phyloP scores from a whole-genome alignment of 192 early-diverging fungal genomes.

The Coemansia sp. region DNA sequence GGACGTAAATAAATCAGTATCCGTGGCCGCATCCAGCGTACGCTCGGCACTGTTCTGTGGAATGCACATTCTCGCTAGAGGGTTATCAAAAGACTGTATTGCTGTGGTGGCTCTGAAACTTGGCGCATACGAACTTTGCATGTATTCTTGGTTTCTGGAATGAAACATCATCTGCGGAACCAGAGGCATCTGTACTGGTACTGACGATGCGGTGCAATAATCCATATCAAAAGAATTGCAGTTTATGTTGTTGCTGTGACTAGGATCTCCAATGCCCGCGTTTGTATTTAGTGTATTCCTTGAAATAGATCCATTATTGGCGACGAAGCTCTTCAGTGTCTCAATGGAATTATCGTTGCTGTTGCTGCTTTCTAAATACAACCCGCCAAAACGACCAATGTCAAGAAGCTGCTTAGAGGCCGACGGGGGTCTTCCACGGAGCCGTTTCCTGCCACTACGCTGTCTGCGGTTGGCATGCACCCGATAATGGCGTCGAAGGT shows the following conservation, averaged over 20 bases:
- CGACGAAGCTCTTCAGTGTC: not conserved
- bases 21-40: not conserved
- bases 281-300: not conserved
- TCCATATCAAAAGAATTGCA: not conserved
- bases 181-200: not conserved
- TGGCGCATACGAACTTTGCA: slow-evolving; percentile 8
- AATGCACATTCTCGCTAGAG: not conserved
- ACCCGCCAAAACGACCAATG: not conserved
- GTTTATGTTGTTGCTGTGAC: not conserved
- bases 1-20: not conserved
- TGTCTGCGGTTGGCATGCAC: slow-evolving; percentile 29
- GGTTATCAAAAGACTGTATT: not conserved
- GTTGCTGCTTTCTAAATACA: not conserved
- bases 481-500: slow-evolving; percentile 68
- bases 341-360: not conserved
- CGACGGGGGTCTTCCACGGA: not conserved
- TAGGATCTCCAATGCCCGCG: not conserved
- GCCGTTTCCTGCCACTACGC: slow-evolving; percentile 1
- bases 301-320: not conserved
- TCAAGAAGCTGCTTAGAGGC: not conserved
- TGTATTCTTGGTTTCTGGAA: not conserved
- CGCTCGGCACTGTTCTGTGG: not conserved
- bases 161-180: not conserved
- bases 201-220: not conserved
- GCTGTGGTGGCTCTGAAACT: slow-evolving; percentile 21